Evolutionary conservation across 2,329 filamentous ascomycete species (phyloP).

Genomic region (Fusarium stilboides): DNA sequence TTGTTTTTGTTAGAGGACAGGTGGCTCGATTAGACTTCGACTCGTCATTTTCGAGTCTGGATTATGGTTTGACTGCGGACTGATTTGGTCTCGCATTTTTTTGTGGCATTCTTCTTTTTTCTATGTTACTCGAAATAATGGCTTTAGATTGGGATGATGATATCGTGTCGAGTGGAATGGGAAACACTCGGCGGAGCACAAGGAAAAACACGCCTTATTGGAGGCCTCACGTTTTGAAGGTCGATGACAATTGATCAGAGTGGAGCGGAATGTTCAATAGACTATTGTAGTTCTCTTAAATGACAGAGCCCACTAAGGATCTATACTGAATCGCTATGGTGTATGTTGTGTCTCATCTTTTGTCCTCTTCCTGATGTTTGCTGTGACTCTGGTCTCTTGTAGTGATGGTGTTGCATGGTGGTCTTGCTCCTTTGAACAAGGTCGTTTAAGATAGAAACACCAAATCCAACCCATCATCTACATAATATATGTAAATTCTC

Average conservation of each 20-base stretch:
- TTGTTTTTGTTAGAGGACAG: conserved; percentile 51
- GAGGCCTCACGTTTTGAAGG: conserved; percentile 31
- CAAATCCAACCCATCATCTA: too few species aligned
- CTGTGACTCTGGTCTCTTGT: not conserved
- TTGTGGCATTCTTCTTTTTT: conserved; percentile 37
- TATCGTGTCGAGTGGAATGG: conserved; percentile 35
- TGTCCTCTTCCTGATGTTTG: not conserved
- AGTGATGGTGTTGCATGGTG: not conserved
- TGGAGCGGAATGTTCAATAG: conserved; percentile 36
- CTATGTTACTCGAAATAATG: conserved; percentile 49
- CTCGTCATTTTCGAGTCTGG: conserved; percentile 46
- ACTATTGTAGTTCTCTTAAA: conserved; percentile 40
- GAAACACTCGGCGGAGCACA: conserved; percentile 31
- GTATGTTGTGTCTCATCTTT: not conserved
- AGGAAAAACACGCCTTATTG: conserved; percentile 27
- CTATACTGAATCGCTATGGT: not conserved
- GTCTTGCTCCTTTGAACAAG: too few species aligned
- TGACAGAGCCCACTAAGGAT: conserved; percentile 10
- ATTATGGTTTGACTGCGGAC: conserved; percentile 47
- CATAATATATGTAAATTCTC: too few species aligned
- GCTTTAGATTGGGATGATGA: conserved; percentile 51
- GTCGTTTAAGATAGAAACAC: too few species aligned
- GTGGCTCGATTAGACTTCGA: conserved; percentile 51
- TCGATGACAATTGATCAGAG: conserved; percentile 36
- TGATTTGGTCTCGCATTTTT: conserved; percentile 41